Base-by-base conservation (phyloP, 2,329 filamentous ascomycete genomes). In the Aspergillus latus region DNA sequence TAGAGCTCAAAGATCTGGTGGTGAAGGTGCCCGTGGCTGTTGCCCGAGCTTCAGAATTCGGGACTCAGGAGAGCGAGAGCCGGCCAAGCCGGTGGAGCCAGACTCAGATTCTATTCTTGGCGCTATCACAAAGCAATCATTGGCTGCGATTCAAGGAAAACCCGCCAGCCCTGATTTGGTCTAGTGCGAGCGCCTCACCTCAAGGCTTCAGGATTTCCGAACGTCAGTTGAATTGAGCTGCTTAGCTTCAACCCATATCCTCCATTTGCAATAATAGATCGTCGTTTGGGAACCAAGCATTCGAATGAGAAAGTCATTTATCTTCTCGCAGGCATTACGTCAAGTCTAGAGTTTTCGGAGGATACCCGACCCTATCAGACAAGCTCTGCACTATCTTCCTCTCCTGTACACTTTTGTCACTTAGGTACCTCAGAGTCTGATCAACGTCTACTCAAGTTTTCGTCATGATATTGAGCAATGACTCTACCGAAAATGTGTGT, bases 21-120 rank as follows among this genome's bases (percentile, higher is more conserved):
- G 21, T 21, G 21, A 21, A 21, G 21, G 21, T 21, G 21, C 21
- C 21, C 21, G 21, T 21, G 21, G 21, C 21, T 21, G 21, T 21
- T 21, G 21, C 21, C 21, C 21, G 21, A 21, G 21, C 21, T 21
- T 21, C 21, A 21, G 7, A 15, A n/a, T 42, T 21, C n/a, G 39
- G 39, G 39, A 42, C 7, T 21, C 16, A 7, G 39, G n/a, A 16
- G n/a, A 9, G 21, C 16, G 39, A 13, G n/a, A 13, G 34, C 34
- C 21, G 21, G 21, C 21, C 21, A 21, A 21, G 21, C 21, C 21
- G 26, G 47, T 49, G 47, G 47, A 40, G 5, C 47, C 21, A 21
- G 21, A 21, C 21, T 21, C 34, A 29, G 28, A 15, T 32, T 42
- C 49, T 51, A 51, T 51, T 43, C 39, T 42, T 51, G 49, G 49